Percentiles rank a stretch among this genome's conserved stretches.
Conservation (phyloP, 1,284 basidiomycete genomes). For the Trametes hirsuta region DNA sequence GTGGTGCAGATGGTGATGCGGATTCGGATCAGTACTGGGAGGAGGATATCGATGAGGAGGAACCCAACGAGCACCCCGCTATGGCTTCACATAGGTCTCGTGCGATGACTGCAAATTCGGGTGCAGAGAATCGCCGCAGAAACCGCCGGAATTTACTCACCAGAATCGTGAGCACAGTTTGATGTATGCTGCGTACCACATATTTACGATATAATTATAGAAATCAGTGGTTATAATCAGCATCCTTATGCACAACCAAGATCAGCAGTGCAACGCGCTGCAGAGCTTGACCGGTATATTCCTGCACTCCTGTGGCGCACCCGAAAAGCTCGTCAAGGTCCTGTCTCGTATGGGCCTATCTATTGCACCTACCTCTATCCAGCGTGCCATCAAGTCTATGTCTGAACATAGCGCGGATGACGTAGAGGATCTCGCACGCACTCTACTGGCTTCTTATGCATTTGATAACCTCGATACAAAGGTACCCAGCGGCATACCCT, state of each 20-base stretch:
- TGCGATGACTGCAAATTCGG: no score
- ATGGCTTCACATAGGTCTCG: no score
- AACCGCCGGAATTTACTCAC: neutral
- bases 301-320: constrained; percentile 14
- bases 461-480: constrained; percentile 39
- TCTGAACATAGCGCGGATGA: constrained; percentile 18
- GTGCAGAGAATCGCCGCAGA: no score
- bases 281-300: constrained; percentile 15
- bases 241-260: constrained; percentile 9
- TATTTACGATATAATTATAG: neutral
- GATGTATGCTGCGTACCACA: neutral
- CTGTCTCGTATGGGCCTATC: constrained; percentile 13
- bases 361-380: constrained; percentile 8
- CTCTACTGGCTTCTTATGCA: constrained; percentile 19
- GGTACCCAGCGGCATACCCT: constrained; percentile 28
- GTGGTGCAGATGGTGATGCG: neutral
- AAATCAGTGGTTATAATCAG: constrained; percentile 7
- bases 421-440: constrained; percentile 26
- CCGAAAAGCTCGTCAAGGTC: constrained; percentile 18
- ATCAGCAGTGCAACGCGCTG: constrained; percentile 18
- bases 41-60: neutral
- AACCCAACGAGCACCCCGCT: neutral
- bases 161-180: neutral
- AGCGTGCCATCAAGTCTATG: constrained; percentile 24
- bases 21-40: neutral